These are phyloP conservation scores for Ogataea degrootiae DNA, from an alignment of 805 yeast genomes.

Conservation along the genomic window DNA sequence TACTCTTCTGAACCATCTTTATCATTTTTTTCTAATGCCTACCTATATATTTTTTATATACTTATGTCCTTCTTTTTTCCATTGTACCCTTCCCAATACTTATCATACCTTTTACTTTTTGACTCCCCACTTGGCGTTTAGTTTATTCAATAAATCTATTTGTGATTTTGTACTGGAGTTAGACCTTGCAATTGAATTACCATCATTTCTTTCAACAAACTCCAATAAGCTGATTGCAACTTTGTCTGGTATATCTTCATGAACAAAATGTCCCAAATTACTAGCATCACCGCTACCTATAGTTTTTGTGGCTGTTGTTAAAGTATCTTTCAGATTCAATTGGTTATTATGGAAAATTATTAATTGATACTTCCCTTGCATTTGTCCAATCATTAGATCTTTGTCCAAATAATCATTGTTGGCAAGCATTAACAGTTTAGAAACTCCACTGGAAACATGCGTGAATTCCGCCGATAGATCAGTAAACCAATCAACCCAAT, in stretches of 20 bases:
- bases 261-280: constrained; percentile 89
- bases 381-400: constrained; percentile 85
- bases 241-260: constrained; percentile 79
- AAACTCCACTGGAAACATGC: constrained; percentile 33
- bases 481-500: constrained; percentile 82
- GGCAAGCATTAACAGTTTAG: constrained; percentile 75
- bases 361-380: constrained; percentile 95
- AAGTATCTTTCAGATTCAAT: constrained; percentile 12
- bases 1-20: not conserved
- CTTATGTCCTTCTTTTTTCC: not conserved
- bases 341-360: constrained; percentile 54
- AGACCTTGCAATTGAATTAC: constrained; percentile 33
- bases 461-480: constrained; percentile 54
- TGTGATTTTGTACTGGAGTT: constrained; percentile 15
- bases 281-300: constrained; percentile 22
- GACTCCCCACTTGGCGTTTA: constrained; percentile 33
- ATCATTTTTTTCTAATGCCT: not conserved
- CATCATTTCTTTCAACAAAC: constrained; percentile 43
- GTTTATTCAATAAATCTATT: constrained; percentile 22
- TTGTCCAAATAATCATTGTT: constrained; percentile 89
- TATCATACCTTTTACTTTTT: constrained; percentile 12
- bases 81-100: not conserved
- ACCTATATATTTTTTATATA: not conserved
- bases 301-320: constrained; percentile 23
- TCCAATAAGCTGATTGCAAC: constrained; percentile 53